Evolutionary conservation across 306 rosid genomes (phyloP), one percentile per base, ranked within the genome.

Genomic region (Gastrolobium bilobum): DNA sequence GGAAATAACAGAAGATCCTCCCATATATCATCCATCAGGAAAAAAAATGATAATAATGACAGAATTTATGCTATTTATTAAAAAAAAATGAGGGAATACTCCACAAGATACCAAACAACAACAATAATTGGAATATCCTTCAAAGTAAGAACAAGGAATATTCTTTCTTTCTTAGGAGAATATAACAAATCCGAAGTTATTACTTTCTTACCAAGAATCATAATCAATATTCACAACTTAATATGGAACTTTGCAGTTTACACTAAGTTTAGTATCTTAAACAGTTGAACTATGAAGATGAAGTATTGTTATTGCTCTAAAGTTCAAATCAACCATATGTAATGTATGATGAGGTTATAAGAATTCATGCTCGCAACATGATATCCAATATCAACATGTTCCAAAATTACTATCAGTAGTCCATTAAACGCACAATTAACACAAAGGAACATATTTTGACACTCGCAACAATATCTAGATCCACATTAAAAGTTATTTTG

Each of bases 141-240:
- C 46, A 11, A 33, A 43, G 54, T 42, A 47, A 63, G 29, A 43
- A 51, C 26, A 42, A 56, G 15, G 59, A 56, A 54, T 54, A 72
- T 71, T 52, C 34, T 39, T 50, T 34, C 51, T 51, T 10, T 33
- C 33, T 3, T 52, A 15, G 62, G 48, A 7, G 10, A 51, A 13
- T 56, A 73, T 43, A 73, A 42, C 13, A 57, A n/a, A 52, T 39
- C 77, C 54, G n/a, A 73, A 73, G 42, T 30, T 20, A 73, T 7
- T 57, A 40, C 29, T 74, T 74, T 74, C 79, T 3, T 7, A 44
- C 46, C 58, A 73, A 44, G 46, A 33, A n/a, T 73, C 68, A 58
- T 10, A 72, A 39, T 29, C 43, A 30, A 14, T 7, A 14, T 73
- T 42, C 8, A 30, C 56, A 30, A 58, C 57, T 42, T 58, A 33